These are phyloP conservation scores for Candida chauliodis DNA, from an alignment of 805 yeast genomes.

Conservation along the genomic window DNA sequence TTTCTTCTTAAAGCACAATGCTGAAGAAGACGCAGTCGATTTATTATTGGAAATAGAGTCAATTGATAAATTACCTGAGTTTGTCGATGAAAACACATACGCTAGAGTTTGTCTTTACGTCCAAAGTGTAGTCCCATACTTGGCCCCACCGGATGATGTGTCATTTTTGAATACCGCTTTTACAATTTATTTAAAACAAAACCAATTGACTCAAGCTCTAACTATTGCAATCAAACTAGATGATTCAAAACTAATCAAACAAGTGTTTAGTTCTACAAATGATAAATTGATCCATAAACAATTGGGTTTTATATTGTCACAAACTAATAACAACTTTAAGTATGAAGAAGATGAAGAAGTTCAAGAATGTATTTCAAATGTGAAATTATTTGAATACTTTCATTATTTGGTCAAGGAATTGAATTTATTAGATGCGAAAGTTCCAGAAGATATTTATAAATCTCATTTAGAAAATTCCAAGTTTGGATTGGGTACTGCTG, in stretches of 20 bases:
- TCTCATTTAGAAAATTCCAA: slow-evolving; percentile 77
- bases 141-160: slow-evolving; percentile 92
- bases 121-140: slow-evolving; percentile 93
- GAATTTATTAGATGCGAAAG: slow-evolving; percentile 82
- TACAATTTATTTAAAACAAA: slow-evolving; percentile 74
- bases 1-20: slow-evolving; percentile 87
- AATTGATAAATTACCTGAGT: slow-evolving; percentile 76
- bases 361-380: slow-evolving; percentile 81
- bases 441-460: slow-evolving; percentile 93
- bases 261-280: slow-evolving; percentile 76
- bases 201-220: slow-evolving; percentile 84
- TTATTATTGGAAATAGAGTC: slow-evolving; percentile 83
- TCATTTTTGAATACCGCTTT: slow-evolving; percentile 85
- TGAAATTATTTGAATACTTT: slow-evolving; percentile 73
- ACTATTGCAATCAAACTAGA: slow-evolving; percentile 86
- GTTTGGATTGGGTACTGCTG: slow-evolving; percentile 55
- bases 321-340: slow-evolving; percentile 78
- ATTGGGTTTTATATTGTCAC: slow-evolving; percentile 82
- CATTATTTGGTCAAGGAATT: slow-evolving; percentile 79
- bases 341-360: slow-evolving; percentile 62
- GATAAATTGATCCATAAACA: slow-evolving; percentile 81
- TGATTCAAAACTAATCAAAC: slow-evolving; percentile 68
- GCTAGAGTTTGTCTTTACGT: slow-evolving; percentile 90
- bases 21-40: slow-evolving; percentile 98
- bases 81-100: slow-evolving; percentile 79